A percentile compares a stretch with the other conserved stretches of the same genome.
These are phyloP conservation scores for Bruguiera sexangula DNA, from an alignment of 345 rosid species.

Conservation along the genomic window DNA sequence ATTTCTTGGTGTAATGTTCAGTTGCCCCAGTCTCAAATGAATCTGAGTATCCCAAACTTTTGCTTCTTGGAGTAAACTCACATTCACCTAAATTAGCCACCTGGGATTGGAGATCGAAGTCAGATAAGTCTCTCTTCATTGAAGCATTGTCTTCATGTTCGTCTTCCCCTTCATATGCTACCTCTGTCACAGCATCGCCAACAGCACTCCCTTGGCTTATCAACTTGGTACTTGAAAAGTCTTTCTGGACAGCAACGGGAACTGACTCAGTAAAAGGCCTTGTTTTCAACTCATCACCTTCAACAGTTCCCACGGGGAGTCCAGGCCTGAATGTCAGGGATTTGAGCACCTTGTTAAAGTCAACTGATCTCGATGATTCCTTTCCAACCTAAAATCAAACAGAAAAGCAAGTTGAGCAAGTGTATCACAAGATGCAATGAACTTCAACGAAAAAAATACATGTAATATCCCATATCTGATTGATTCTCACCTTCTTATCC, in stretches of 20 bases:
- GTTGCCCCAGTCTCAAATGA: slow-evolving; percentile 24
- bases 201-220: slow-evolving; percentile 30
- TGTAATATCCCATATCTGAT: not conserved
- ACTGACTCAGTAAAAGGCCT: slow-evolving; percentile 30
- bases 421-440: not conserved
- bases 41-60: slow-evolving; percentile 14
- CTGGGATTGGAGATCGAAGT: slow-evolving; percentile 44
- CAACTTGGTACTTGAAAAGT: slow-evolving; percentile 26
- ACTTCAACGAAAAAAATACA: not conserved
- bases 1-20: slow-evolving; percentile 16
- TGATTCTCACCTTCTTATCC: slow-evolving; percentile 41
- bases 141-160: slow-evolving; percentile 62
- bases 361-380: slow-evolving; percentile 23
- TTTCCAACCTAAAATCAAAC: slow-evolving; percentile 34
- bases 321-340: slow-evolving; percentile 49
- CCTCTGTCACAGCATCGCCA: slow-evolving; percentile 37
- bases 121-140: slow-evolving; percentile 52
- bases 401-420: not conserved
- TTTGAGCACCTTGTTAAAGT: slow-evolving; percentile 28
- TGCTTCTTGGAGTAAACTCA: slow-evolving; percentile 19
- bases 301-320: slow-evolving; percentile 50
- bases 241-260: slow-evolving; percentile 21
- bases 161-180: slow-evolving; percentile 74
- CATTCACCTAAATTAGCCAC: slow-evolving; percentile 26
- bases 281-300: slow-evolving; percentile 41